These are phyloP conservation scores for Penicillium angulare DNA, from an alignment of 495 filamentous ascomycete genomes.

Conservation along the genomic window DNA sequence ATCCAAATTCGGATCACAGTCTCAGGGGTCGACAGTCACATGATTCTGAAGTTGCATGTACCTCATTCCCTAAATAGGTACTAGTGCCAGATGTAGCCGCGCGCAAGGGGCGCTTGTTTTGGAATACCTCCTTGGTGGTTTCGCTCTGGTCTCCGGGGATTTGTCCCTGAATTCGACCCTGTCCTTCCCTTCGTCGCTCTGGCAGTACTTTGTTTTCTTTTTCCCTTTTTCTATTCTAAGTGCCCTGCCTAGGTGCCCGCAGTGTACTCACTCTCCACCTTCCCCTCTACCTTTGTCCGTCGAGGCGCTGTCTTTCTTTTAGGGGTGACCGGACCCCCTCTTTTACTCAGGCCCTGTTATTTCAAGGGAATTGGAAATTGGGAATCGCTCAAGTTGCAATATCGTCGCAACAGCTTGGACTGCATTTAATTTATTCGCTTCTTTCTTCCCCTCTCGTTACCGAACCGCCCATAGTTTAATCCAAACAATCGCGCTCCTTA, in stretches of 20 bases:
- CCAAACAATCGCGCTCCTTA: slow-evolving; percentile 19
- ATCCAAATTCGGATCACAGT: background rate
- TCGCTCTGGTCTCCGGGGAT: slow-evolving; percentile 33
- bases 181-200: slow-evolving; percentile 30
- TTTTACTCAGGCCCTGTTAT: slow-evolving; percentile 6
- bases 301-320: slow-evolving; percentile 31
- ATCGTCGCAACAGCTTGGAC: background rate
- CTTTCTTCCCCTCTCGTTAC: background rate
- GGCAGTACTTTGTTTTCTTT: slow-evolving; percentile 28
- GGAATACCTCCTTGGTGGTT: slow-evolving; percentile 35
- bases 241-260: slow-evolving; percentile 19
- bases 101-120: slow-evolving; percentile 46
- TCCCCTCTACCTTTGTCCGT: slow-evolving; percentile 25
- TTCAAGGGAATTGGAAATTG: slow-evolving; percentile 3
- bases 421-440: background rate
- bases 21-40: slow-evolving; percentile 20
- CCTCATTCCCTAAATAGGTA: background rate
- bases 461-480: background rate
- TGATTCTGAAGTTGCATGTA: background rate
- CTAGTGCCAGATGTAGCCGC: slow-evolving; percentile 35
- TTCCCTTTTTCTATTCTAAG: slow-evolving; percentile 9
- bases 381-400: slow-evolving; percentile 1
- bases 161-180: slow-evolving; percentile 17
- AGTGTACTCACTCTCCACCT: slow-evolving; percentile 27
- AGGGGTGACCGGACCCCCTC: slow-evolving; percentile 8